phyloP scores from a whole-genome alignment of 208 protist genomes.

The Novymonas esmeraldas region DNA sequence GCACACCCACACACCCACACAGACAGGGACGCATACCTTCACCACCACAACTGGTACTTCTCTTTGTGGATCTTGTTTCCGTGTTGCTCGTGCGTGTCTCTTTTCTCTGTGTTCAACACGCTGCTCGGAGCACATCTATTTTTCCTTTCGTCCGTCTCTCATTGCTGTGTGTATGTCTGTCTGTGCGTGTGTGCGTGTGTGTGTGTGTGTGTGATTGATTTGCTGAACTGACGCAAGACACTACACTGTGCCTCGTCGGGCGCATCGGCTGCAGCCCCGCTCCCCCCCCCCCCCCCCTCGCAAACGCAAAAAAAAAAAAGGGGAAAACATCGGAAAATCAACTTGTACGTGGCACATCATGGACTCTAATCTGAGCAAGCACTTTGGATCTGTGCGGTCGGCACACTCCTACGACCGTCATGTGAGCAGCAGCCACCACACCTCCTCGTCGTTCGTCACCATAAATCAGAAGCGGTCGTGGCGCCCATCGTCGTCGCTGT shows the following conservation, averaged over 20 bases:
- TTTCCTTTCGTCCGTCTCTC: background rate
- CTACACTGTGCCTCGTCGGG: background rate
- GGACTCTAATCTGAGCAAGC: conserved; percentile 19
- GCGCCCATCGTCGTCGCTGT: conserved; percentile 35
- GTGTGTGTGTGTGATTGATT: background rate
- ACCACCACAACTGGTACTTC: background rate
- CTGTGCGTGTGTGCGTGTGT: too few relatives aligned
- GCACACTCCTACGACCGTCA: conserved; percentile 27
- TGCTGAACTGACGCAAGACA: background rate
- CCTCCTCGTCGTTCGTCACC: conserved; percentile 42
- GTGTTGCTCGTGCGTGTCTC: background rate
- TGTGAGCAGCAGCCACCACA: conserved; percentile 12
- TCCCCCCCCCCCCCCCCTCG: too few relatives aligned
- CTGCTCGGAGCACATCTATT: too few relatives aligned
- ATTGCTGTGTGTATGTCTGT: too few relatives aligned
- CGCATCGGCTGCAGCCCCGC: background rate
- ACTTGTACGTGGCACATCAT: background rate
- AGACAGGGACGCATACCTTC: background rate
- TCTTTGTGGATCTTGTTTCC: conserved; percentile 9
- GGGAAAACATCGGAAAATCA: too few relatives aligned
- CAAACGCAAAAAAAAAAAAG: background rate
- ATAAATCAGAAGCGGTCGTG: conserved; percentile 54
- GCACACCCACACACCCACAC: background rate
- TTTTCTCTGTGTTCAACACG: too few relatives aligned
- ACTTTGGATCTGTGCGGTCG: conserved; percentile 18